Evolutionary conservation across 2,329 filamentous ascomycete genomes (phyloP), one percentile per base, ranked within the genome.

Genomic region (Diaporthe capsici): DNA sequence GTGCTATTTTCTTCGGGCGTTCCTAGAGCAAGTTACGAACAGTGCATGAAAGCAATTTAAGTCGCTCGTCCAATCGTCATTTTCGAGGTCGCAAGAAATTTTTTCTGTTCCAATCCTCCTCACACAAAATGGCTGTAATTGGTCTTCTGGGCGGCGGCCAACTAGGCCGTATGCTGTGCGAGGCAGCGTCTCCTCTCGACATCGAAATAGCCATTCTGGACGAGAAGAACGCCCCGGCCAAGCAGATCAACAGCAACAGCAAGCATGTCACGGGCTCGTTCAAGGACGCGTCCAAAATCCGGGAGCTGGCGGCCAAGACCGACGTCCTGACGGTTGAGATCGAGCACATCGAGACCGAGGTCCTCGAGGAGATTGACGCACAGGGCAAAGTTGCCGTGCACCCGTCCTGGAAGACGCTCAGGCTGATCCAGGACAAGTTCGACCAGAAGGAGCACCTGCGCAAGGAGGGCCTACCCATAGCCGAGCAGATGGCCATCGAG

Each of bases 321-420:
- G 94, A 98, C 82, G 91, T 98, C 22, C 87, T 98, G 77, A 98
- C 95, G 0, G 94, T 98, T 20, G 96, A 98, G 85, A 98, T 98
- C 78, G 96, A 98, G 87, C 96, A 98, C 85, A 94, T 98, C 75
- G 92, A 98, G 84, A 97, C 95, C n/a, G 88, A 95, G 72, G 93
- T 97, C 34, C 90, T 98, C 6, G 95, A 98, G 84, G 94, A 97
- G 82, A 92, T 98, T 75, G 91, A 91, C 6, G 90, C 90, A 22
- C 86, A 88, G 72, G 91, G 92, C 81, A 87, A 84, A 78, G 89
- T 94, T 57, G 87, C 92, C 55, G 89, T 95, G 2, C 92, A 98
- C 81, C 95, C 96, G 1, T 94, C 92, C 76, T 98, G 95, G 94
- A 91, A 92, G 85, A 98, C 96, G 2, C 90, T 98, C 72, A 91